Evolutionary conservation across 257 asterid species (phyloP).

Genomic region (Ajuga chamaepitys): DNA sequence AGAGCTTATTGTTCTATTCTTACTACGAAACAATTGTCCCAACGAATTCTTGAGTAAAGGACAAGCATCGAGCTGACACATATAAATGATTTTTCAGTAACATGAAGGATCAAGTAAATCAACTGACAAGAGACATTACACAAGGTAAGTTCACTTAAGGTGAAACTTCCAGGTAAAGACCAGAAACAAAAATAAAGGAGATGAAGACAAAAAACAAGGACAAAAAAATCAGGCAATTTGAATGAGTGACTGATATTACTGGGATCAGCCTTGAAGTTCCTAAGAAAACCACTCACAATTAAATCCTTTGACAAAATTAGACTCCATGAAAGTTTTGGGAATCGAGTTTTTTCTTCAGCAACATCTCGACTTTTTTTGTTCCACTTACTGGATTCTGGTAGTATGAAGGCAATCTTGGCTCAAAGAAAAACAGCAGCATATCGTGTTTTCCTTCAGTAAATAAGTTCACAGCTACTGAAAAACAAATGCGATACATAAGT

Average conservation of each 20-base stretch:
- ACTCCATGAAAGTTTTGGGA: background rate
- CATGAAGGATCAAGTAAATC: background rate
- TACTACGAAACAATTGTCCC: background rate
- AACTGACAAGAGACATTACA: background rate
- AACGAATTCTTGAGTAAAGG: background rate
- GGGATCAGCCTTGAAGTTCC: background rate
- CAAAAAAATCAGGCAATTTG: background rate
- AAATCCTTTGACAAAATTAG: background rate
- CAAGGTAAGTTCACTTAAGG: too few relatives aligned
- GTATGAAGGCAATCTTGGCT: background rate
- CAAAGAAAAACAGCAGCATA: too few relatives aligned
- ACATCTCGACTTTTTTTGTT: background rate
- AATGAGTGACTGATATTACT: background rate
- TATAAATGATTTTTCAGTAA: background rate
- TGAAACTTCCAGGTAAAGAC: background rate
- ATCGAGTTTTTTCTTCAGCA: background rate
- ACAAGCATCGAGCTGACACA: background rate
- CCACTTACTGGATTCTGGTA: background rate
- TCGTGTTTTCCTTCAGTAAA: too few relatives aligned
- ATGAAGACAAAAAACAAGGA: background rate
- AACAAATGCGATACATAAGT: too few relatives aligned
- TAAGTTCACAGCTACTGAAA: too few relatives aligned
- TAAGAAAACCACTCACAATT: background rate
- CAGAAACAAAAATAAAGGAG: background rate
- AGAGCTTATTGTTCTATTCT: background rate